Evolutionary conservation across 768 basidiomycete species (phyloP), one percentile per base, ranked within the genome.

Genomic region (Calocybe cyanea): DNA sequence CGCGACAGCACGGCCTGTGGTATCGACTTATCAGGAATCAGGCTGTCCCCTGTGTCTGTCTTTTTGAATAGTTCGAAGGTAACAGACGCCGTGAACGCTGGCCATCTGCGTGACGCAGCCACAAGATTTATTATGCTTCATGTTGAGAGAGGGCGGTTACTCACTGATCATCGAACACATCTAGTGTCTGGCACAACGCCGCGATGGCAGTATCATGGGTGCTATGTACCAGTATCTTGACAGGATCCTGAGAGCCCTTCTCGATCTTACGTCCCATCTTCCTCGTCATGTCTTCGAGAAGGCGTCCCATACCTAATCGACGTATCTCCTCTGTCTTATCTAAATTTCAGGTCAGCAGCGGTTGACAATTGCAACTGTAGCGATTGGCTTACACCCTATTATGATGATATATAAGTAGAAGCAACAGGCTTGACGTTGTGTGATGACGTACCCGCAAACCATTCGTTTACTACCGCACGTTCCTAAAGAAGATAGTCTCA

Each of bases 241-340:
- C 58, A 8, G 77, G 72, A 48, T 83, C 76, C 3, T 63, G 55
- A 7, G 64, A 63, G 7, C 68, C 71, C 21, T 68, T 54, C 7
- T 70, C 61, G 1, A 71, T 69, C 60, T 87, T 86, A 35, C 62
- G 59, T 45, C 80, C 70, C 78, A 91, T 83, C 56, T 79, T 82
- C 21, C 60, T 56, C n/a, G 74, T 65, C 32, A 91, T 59, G 38
- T 87, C 85, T 7, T 72, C 68, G 2, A 92, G 72, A 9, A 91
- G 70, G 8, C 77, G 80, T 1, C 89, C 90, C 84, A 90, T 83
- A 1, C 85, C 87, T 4, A 92, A 67, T 31, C 80, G 72, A 1
- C 84, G 75, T 44, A 87, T 84, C 68, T 89, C 87, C 55, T 84
- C 81, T 0, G 78, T 78, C 60, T 79, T 79, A 62, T 89, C 87